Conservation (phyloP, 768 basidiomycete species). For the Termitomyces eurrhizus region DNA sequence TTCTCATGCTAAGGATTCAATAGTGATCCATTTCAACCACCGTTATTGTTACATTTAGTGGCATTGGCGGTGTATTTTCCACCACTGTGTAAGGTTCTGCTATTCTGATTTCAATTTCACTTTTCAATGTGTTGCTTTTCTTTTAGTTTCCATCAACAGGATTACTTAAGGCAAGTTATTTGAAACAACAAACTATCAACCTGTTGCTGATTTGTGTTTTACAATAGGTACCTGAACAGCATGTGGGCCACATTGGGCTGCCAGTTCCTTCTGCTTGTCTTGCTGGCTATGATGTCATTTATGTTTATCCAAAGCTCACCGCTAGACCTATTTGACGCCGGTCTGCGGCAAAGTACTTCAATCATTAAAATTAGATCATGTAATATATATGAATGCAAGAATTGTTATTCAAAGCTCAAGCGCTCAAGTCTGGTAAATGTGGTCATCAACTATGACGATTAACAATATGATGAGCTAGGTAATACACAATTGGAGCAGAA, state of each 20-base stretch:
- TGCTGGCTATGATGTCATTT: constrained; percentile 24
- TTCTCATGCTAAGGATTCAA: too few species aligned
- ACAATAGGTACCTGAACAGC: too few species aligned
- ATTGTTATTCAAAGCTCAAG: background rate
- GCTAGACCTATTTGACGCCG: background rate
- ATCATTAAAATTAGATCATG: constrained; percentile 9
- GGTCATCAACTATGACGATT: constrained; percentile 11
- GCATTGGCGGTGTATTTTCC: constrained; percentile 35
- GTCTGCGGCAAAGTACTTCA: background rate
- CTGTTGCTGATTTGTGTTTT: background rate
- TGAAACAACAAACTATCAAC: background rate
- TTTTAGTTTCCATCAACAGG: constrained; percentile 26
- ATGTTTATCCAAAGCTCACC: constrained; percentile 21
- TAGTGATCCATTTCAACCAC: constrained; percentile 35
- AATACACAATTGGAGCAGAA: constrained; percentile 22
- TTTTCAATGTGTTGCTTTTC: background rate
- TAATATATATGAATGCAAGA: constrained; percentile 8
- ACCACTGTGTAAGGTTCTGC: too few species aligned
- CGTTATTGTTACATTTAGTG: constrained; percentile 30
- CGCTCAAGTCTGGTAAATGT: background rate
- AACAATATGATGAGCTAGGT: constrained; percentile 28
- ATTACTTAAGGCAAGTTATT: constrained; percentile 25
- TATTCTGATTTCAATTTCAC: background rate
- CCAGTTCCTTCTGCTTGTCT: constrained; percentile 29
- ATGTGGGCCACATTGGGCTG: constrained; percentile 33